A percentile compares a stretch with the other conserved stretches of the same genome.
phyloP scores from a whole-genome alignment of 768 basidiomycete species.

The Pulveroboletus frians region DNA sequence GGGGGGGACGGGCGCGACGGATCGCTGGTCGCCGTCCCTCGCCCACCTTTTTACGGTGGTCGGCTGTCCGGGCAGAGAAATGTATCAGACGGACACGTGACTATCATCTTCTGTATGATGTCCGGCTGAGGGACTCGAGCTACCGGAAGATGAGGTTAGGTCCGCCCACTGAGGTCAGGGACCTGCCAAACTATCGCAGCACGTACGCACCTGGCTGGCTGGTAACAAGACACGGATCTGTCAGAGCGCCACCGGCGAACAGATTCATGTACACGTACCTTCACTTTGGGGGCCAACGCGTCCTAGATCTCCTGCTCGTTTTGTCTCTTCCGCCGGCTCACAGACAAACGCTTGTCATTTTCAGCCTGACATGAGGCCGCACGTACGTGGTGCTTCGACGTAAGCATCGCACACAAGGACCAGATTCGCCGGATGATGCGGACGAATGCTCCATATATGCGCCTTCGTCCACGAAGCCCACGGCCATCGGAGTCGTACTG shows the following conservation, averaged over 20 bases:
- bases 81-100: conserved; percentile 11
- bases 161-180: no score
- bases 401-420: not conserved
- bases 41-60: conserved; percentile 9
- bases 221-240: not conserved
- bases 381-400: not conserved
- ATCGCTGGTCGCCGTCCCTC: not conserved
- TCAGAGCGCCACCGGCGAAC: not conserved
- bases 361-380: not conserved
- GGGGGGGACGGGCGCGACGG: not conserved
- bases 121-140: not conserved
- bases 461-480: not conserved
- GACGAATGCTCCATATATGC: not conserved
- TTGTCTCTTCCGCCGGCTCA: not conserved
- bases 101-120: not conserved
- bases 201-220: no score
- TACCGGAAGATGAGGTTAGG: no score
- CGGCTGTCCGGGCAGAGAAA: not conserved
- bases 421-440: conserved; percentile 1
- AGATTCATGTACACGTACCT: not conserved
- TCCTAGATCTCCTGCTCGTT: no score
- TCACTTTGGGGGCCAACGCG: not conserved
- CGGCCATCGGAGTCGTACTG: not conserved
- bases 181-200: no score
- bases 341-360: not conserved